Evolutionary conservation across 352 stramenopile genomes (phyloP).

Genomic region (Phytophthora ohioensis): DNA sequence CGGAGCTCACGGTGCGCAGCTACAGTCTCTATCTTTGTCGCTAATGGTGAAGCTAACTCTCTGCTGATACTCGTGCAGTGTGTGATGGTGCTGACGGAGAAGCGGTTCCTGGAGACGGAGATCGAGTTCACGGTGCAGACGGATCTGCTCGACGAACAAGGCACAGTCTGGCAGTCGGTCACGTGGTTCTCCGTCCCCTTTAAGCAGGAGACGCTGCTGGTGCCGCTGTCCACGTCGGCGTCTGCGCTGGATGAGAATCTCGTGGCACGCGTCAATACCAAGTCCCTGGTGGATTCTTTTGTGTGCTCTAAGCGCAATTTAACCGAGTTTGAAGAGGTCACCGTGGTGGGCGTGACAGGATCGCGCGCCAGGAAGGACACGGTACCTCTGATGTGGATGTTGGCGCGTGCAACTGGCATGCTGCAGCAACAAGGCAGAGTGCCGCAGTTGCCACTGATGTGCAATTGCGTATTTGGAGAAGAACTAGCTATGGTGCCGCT

Average conservation of each 20-base stretch:
- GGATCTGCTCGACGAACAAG: conserved; percentile 75
- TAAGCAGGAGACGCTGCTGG: conserved; percentile 62
- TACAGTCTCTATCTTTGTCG: not conserved
- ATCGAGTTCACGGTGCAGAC: conserved; percentile 83
- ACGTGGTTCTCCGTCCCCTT: conserved; percentile 72
- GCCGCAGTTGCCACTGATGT: conserved; percentile 64
- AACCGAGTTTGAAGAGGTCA: conserved; percentile 64
- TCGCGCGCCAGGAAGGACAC: conserved; percentile 23
- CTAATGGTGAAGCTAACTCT: not conserved
- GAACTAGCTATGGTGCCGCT: conserved; percentile 41
- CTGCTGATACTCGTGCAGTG: conserved; percentile 47
- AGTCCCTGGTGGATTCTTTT: conserved; percentile 37
- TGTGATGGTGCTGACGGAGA: conserved; percentile 80
- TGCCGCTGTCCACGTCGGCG: conserved; percentile 53
- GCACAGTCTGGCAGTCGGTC: conserved; percentile 81
- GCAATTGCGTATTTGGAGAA: conserved; percentile 57
- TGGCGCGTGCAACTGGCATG: conserved; percentile 50
- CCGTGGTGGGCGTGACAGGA: conserved; percentile 52
- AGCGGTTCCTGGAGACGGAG: conserved; percentile 72
- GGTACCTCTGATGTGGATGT: conserved; percentile 68
- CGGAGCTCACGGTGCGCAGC: conserved; percentile 54
- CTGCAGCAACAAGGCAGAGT: conserved; percentile 63
- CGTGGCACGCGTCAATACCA: conserved; percentile 26
- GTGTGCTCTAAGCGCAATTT: conserved; percentile 58
- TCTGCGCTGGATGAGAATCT: conserved; percentile 53